phyloP scores from a whole-genome alignment of 495 filamentous ascomycete species.

The Lentithecium fluviatile region DNA sequence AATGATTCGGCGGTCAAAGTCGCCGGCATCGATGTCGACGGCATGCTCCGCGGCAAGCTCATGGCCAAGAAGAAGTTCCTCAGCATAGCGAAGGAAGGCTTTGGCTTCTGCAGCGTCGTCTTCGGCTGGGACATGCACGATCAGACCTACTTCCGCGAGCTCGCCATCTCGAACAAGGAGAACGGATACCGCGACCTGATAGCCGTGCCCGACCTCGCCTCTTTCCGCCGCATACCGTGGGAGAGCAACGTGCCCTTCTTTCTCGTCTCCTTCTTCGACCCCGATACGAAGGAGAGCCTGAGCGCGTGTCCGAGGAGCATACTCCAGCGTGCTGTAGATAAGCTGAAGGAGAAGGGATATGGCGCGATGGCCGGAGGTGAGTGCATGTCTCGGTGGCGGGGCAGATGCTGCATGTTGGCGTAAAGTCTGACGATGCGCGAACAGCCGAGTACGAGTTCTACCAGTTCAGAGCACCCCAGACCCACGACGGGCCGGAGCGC shows the following conservation, averaged over 20 bases:
- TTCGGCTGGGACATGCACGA: conserved; percentile 99
- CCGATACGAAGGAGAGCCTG: conserved; percentile 65
- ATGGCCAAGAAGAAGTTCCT: conserved; percentile 96
- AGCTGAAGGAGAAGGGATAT: conserved; percentile 61
- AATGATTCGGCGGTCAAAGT: conserved; percentile 82
- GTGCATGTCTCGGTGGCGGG: conserved; percentile 27
- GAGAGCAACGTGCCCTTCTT: conserved; percentile 92
- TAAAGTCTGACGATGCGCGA: neutral
- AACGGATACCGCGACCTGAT: conserved; percentile 92
- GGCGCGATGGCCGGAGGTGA: conserved; percentile 92
- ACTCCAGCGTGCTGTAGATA: conserved; percentile 65
- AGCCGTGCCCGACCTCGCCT: conserved; percentile 75
- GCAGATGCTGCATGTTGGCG: neutral
- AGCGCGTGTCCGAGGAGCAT: conserved; percentile 82
- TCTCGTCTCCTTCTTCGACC: conserved; percentile 81
- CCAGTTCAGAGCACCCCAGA: conserved; percentile 73
- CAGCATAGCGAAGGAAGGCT: conserved; percentile 75
- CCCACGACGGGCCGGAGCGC: conserved; percentile 48
- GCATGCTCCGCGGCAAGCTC: conserved; percentile 86
- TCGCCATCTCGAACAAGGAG: conserved; percentile 84
- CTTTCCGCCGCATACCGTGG: conserved; percentile 91
- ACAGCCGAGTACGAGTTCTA: conserved; percentile 97
- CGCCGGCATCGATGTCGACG: conserved; percentile 89
- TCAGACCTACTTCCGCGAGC: conserved; percentile 77
- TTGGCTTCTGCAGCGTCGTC: conserved; percentile 95